Conservation (phyloP, 305 asterid genomes). For the Andrographis paniculata region DNA sequence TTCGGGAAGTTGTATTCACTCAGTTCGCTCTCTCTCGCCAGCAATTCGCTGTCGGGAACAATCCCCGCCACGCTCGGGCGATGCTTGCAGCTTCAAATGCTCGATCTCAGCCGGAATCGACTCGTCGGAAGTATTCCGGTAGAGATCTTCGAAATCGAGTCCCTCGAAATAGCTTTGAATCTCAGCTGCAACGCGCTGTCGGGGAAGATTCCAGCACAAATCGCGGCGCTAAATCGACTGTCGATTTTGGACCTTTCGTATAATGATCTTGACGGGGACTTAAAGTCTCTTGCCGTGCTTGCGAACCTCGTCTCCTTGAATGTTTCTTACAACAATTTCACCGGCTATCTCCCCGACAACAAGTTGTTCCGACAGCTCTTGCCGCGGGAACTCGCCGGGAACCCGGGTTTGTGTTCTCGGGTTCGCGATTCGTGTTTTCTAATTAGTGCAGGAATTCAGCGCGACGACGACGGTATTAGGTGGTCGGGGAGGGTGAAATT, state of each 20-base stretch:
- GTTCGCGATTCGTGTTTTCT: conserved; percentile 70
- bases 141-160: conserved; percentile 46
- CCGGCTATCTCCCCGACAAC: conserved; percentile 74
- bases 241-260: conserved; percentile 63
- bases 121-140: conserved; percentile 51
- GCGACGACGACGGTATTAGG: conserved; percentile 14
- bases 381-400: conserved; percentile 48
- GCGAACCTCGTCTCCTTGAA: conserved; percentile 69
- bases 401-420: conserved; percentile 44
- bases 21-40: conserved; percentile 42
- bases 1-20: conserved; percentile 46
- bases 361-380: conserved; percentile 74
- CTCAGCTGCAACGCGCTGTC: conserved; percentile 65
- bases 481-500: conserved; percentile 55
- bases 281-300: conserved; percentile 58
- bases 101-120: conserved; percentile 66
- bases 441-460: conserved; percentile 21
- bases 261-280: conserved; percentile 61
- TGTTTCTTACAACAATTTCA: conserved; percentile 68
- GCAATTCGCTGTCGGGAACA: conserved; percentile 48
- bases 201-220: conserved; percentile 63
- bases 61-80: conserved; percentile 55
- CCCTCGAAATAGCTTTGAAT: conserved; percentile 72
- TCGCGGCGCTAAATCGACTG: conserved; percentile 49
- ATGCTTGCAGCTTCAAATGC: conserved; percentile 60